Evolutionary conservation across 352 stramenopile genomes (phyloP), one percentile per base, ranked within the genome.

Genomic region (Globisporangium apiculatum): DNA sequence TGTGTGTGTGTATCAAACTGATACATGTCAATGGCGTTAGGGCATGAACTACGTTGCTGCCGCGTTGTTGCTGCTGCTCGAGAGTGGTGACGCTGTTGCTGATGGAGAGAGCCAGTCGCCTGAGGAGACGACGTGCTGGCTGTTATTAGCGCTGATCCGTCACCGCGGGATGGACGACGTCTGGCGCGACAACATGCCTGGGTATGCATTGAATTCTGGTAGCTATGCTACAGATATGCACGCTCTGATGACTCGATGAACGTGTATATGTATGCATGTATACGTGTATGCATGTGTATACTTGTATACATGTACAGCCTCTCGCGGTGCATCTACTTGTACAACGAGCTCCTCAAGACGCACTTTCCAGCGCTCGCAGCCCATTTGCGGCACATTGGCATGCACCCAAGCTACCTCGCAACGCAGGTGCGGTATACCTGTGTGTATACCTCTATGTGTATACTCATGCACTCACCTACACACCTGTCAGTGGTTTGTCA

Each of bases 1-100:
- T 18, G 5, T 17, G 12, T 10, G 48, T 18, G 46, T 12, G n/a
- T 35, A 5, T 12, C 14, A 8, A 24, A 24, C 49, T 42, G 12
- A 43, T 5, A 1, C 3, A 5, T 14, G 10, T 17, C 35, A 10
- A 31, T 53, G 31, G 49, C 37, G 15, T 10, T 41, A 91, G 79
- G 84, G 84, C 5, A 94, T 94, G 84, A 94, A 92, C 64, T 94
- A 91, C 64, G 80, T 92, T 24, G 82, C 79, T 0, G 84, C 79
- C 31, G 66, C 69, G 9, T 53, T 90, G 2, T 55, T 94, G 45
- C 60, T 90, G 24, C 54, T 81, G 17, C 62, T 83, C 46, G 76
- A 70, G 51, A 62, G 68, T 15, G 24, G 14, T 5, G 24, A 31
- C 3, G 35, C 38, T 4, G 17, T 14, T 6, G 62, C 11, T 4